Percentiles rank a stretch among this genome's conserved stretches.
phyloP scores from a whole-genome alignment of 345 rosid species.

The Citrus mangshanensis region DNA sequence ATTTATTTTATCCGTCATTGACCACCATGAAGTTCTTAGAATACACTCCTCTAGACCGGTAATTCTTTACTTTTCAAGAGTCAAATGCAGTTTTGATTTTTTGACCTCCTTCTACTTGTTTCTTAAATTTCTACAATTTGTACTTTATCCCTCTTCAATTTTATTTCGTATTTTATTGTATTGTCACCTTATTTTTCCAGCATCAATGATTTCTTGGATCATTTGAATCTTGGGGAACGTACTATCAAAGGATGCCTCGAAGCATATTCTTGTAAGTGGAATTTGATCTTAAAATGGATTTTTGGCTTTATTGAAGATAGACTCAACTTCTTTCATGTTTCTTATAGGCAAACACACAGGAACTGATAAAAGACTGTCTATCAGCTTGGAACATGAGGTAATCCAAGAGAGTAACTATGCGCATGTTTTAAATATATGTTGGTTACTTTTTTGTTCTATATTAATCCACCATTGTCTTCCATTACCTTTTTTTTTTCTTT shows the following conservation, averaged over 20 bases:
- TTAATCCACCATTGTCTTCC: background rate
- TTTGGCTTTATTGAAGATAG: constrained; percentile 3
- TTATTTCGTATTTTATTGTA: background rate
- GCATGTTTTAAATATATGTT: background rate
- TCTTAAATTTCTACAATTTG: background rate
- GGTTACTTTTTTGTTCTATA: background rate
- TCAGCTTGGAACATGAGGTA: constrained; percentile 95
- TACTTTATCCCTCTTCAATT: background rate
- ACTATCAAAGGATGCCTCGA: constrained; percentile 78
- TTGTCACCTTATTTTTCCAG: constrained; percentile 30
- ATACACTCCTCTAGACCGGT: constrained; percentile 75
- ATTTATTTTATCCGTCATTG: background rate
- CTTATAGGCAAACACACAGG: constrained; percentile 84
- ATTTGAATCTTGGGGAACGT: constrained; percentile 75
- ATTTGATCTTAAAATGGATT: constrained; percentile 1
- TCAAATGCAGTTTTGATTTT: background rate
- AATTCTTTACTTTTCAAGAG: background rate
- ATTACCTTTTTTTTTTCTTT: background rate
- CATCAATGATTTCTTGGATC: constrained; percentile 60
- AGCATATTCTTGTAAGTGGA: constrained; percentile 77
- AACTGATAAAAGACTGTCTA: constrained; percentile 75
- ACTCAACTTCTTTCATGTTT: constrained; percentile 8
- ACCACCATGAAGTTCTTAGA: constrained; percentile 77
- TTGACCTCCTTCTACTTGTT: background rate
- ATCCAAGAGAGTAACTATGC: background rate